Evolutionary conservation across 805 yeast species (phyloP), one percentile per base, ranked within the genome.

Genomic region (Nakazawaea molendinolei): DNA sequence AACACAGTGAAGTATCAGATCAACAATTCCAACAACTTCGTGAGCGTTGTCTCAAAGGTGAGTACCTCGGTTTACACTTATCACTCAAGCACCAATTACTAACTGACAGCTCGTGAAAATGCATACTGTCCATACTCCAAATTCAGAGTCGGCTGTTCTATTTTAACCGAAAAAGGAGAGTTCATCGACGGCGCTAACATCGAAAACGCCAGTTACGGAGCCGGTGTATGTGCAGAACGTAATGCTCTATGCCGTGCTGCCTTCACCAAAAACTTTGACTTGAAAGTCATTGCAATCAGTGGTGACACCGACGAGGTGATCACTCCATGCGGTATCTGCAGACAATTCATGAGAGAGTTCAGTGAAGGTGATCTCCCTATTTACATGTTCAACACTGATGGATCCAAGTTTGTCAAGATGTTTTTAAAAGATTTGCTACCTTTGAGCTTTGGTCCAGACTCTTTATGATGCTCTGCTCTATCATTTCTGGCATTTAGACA

Each of bases 241-340:
- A 69, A 81, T 1, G 78, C 90, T 0, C 63, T 79, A 2, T 66
- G 69, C 9, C 67, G 69, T 28, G 81, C 84, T 0, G 67, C 76
- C 5, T 65, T 52, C 5, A 33, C 44, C 28, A 76, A 76, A 0
- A 57, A 63, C 38, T 51, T 44, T 4, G 33, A 43, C 17, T 71
- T 80, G 52, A 63, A 59, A 40, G 85, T 83, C 1, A 60, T 86
- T 39, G 95, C 80, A 4, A 72, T 86, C 8, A 63, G 83, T 3
- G 70, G 84, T 16, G 89, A 80, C 50, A 47, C 69, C 29, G 69
- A 69, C 2, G 57, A 59, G 7, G 71, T 79, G 21, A 77, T 83
- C 8, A 66, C 89, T 8, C 98, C 98, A 0, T 90, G 98, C 55
- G 98, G 98, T 3, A 79, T 92, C 24, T 90, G 98, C 51, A 67